Evolutionary conservation across 2,329 filamentous ascomycete genomes (phyloP).

Genomic region (Trichoderma harzianum): DNA sequence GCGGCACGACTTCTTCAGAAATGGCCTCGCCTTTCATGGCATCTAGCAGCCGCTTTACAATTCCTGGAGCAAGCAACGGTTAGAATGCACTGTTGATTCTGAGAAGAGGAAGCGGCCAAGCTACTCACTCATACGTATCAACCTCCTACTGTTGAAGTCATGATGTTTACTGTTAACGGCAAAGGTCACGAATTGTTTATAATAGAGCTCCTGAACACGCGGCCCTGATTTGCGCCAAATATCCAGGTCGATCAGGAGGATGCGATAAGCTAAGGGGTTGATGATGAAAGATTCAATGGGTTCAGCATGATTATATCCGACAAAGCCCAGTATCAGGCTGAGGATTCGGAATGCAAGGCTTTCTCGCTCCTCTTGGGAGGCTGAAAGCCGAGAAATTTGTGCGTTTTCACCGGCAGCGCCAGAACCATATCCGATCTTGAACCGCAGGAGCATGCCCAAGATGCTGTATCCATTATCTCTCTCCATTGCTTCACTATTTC

Average conservation of each 20-base stretch:
- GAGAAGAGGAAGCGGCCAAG: not conserved
- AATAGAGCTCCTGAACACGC: constrained; percentile 82
- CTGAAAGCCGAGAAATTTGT: constrained; percentile 37
- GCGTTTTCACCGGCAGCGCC: constrained; percentile 32
- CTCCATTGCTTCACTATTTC: constrained; percentile 98
- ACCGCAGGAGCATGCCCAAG: constrained; percentile 75
- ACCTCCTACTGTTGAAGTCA: constrained; percentile 82
- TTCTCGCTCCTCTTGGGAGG: constrained; percentile 53
- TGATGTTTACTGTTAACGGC: constrained; percentile 87
- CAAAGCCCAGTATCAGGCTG: constrained; percentile 74
- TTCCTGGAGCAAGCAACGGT: constrained; percentile 52
- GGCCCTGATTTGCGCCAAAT: constrained; percentile 81
- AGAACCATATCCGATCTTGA: constrained; percentile 65
- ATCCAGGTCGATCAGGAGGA: constrained; percentile 87
- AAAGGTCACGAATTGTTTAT: constrained; percentile 86
- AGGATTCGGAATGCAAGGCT: constrained; percentile 62
- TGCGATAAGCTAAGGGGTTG: constrained; percentile 90
- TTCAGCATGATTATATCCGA: constrained; percentile 78
- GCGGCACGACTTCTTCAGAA: constrained; percentile 65
- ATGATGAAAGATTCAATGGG: constrained; percentile 89
- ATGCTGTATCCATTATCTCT: constrained; percentile 91
- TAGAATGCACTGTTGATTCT: not conserved
- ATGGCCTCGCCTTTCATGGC: constrained; percentile 84
- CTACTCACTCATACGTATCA: constrained; percentile 82
- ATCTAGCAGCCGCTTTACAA: constrained; percentile 85